phyloP scores from a whole-genome alignment of 2,329 filamentous ascomycete genomes.

The Alternaria sp. region DNA sequence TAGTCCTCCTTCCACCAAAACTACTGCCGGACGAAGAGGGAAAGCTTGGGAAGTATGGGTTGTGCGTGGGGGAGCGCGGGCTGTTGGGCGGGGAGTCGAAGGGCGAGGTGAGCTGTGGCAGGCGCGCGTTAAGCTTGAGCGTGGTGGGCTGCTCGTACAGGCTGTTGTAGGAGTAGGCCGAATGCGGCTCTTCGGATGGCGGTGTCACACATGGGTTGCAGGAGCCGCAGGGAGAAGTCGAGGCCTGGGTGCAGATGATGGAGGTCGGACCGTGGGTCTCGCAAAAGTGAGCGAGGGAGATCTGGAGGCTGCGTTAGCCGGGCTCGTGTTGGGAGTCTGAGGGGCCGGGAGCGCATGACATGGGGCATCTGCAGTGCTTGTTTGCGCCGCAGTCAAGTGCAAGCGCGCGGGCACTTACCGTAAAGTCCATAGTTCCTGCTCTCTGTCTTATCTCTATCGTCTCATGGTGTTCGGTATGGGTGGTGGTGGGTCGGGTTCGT shows the following conservation, averaged over 20 bases:
- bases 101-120: slow-evolving; percentile 48
- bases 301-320: slow-evolving; percentile 49
- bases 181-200: slow-evolving; percentile 48
- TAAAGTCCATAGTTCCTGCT: slow-evolving; percentile 52
- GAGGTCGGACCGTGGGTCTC: slow-evolving; percentile 69
- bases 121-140: slow-evolving; percentile 45
- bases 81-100: slow-evolving; percentile 55
- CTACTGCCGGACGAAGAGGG: slow-evolving; percentile 42
- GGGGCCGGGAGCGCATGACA: slow-evolving; percentile 17
- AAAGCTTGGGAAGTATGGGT: slow-evolving; percentile 61
- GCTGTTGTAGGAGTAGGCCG: slow-evolving; percentile 45
- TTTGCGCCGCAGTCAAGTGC: slow-evolving; percentile 7
- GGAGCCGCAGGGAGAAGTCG: slow-evolving; percentile 62
- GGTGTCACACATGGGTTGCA: slow-evolving; percentile 60
- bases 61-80: slow-evolving; percentile 52
- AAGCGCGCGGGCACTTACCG: slow-evolving; percentile 45
- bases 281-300: slow-evolving; percentile 70
- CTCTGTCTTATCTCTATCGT: slow-evolving; percentile 39
- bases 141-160: slow-evolving; percentile 47
- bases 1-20: slow-evolving; percentile 45
- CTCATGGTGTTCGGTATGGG: slow-evolving; percentile 40
- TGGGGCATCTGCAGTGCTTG: slow-evolving; percentile 1
- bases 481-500: slow-evolving; percentile 37
- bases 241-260: slow-evolving; percentile 68
- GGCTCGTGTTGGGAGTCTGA: slow-evolving; percentile 11